These are phyloP conservation scores for Lactarius quietus DNA, from an alignment of 768 basidiomycete species.

Conservation along the genomic window DNA sequence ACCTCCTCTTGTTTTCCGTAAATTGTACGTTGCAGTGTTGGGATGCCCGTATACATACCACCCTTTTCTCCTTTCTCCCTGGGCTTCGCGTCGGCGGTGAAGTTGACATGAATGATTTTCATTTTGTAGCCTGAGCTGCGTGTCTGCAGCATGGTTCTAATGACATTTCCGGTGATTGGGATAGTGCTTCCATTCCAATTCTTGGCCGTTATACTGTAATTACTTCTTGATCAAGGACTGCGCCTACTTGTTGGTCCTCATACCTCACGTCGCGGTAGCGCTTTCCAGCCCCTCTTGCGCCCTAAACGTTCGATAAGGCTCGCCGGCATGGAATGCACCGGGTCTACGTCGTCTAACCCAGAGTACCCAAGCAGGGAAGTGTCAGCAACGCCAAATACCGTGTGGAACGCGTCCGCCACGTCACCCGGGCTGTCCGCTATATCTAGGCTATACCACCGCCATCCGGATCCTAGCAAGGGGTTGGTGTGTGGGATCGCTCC, in stretches of 20 bases:
- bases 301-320: constrained; percentile 64
- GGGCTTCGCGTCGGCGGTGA: neutral
- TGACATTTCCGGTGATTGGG: neutral
- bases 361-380: constrained; percentile 87
- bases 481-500: neutral
- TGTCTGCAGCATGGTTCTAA: neutral
- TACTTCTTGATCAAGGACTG: neutral
- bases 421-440: constrained; percentile 90
- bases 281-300: constrained; percentile 63
- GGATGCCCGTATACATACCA: constrained; percentile 16
- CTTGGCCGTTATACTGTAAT: neutral
- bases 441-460: constrained; percentile 94
- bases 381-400: constrained; percentile 81
- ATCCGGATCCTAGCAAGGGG: constrained; percentile 76
- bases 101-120: neutral
- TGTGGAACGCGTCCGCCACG: constrained; percentile 97
- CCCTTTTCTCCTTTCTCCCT: neutral
- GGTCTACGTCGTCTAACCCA: constrained; percentile 80
- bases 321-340: constrained; percentile 95
- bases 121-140: neutral
- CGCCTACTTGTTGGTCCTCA: neutral
- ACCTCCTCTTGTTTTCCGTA: neutral
- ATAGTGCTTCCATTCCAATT: neutral
- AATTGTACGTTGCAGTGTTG: constrained; percentile 6
- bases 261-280: constrained; percentile 40